Evolutionary conservation across 805 yeast species (phyloP).

Genomic region (Yarrowia sp.): DNA sequence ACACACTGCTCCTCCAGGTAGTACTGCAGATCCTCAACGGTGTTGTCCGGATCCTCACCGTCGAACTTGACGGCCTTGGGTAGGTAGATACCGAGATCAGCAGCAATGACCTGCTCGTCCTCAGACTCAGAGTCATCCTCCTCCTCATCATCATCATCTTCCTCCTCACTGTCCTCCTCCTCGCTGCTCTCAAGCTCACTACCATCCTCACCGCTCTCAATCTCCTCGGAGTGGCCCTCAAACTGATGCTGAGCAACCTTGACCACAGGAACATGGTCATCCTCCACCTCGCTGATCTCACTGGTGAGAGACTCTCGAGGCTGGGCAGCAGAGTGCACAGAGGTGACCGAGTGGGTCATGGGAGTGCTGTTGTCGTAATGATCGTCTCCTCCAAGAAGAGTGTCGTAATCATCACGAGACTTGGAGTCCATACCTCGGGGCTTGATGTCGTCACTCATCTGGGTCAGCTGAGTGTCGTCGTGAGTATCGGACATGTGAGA

Average conservation of each 20-base stretch:
- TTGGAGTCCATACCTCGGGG: background rate
- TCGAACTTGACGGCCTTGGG: constrained; percentile 51
- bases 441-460: constrained; percentile 5
- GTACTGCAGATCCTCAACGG: constrained; percentile 74
- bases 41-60: constrained; percentile 83
- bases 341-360: constrained; percentile 2
- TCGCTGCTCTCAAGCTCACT: constrained; percentile 2
- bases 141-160: background rate
- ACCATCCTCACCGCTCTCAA: constrained; percentile 6
- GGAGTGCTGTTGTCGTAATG: constrained; percentile 1
- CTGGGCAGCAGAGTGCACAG: background rate
- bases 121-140: constrained; percentile 12
- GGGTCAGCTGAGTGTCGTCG: constrained; percentile 1
- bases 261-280: background rate
- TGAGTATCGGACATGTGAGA: constrained; percentile 10
- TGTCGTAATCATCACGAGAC: background rate
- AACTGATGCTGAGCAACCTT: background rate
- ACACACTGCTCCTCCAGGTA: constrained; percentile 93
- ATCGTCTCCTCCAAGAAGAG: constrained; percentile 6
- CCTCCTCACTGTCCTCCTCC: constrained; percentile 15
- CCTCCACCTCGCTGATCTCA: constrained; percentile 24
- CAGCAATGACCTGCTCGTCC: constrained; percentile 26
- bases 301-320: constrained; percentile 15
- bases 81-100: constrained; percentile 24
- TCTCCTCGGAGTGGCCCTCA: background rate